Evolutionary conservation across 1,284 basidiomycete species (phyloP).

Genomic region (Chiua sp.): DNA sequence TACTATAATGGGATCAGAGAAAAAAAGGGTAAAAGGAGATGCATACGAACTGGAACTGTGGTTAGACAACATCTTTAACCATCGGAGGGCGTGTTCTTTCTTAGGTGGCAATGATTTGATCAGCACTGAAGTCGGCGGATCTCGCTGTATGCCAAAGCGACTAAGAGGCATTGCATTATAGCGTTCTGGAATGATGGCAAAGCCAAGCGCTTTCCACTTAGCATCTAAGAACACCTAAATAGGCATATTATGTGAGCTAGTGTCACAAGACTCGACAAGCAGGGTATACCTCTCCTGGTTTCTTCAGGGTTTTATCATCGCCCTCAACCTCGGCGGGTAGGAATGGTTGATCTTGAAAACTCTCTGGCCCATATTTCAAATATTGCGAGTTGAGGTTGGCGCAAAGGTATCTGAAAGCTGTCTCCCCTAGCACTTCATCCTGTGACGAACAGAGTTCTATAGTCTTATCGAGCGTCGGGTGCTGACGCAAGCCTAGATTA

Average conservation of each 20-base stretch:
- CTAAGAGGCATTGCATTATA: constrained; percentile 50
- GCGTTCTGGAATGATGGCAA: constrained; percentile 61
- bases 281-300: constrained; percentile 73
- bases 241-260: background rate
- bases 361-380: constrained; percentile 57
- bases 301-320: constrained; percentile 31
- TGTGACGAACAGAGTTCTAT: constrained; percentile 70
- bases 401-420: constrained; percentile 78
- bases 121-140: constrained; percentile 71
- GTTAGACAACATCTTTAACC: constrained; percentile 54
- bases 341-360: constrained; percentile 50
- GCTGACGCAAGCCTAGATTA: background rate
- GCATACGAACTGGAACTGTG: constrained; percentile 38
- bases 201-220: constrained; percentile 77
- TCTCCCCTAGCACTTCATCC: constrained; percentile 46
- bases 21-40: too few relatives aligned
- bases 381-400: constrained; percentile 70
- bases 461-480: constrained; percentile 59
- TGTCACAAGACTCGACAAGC: background rate
- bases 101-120: constrained; percentile 63
- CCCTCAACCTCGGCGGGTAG: background rate
- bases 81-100: constrained; percentile 55
- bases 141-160: constrained; percentile 74
- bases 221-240: constrained; percentile 71
- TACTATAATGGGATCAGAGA: too few relatives aligned